These are phyloP conservation scores for Tranzscheliella williamsii DNA, from an alignment of 1,284 basidiomycete genomes.

Conservation along the genomic window DNA sequence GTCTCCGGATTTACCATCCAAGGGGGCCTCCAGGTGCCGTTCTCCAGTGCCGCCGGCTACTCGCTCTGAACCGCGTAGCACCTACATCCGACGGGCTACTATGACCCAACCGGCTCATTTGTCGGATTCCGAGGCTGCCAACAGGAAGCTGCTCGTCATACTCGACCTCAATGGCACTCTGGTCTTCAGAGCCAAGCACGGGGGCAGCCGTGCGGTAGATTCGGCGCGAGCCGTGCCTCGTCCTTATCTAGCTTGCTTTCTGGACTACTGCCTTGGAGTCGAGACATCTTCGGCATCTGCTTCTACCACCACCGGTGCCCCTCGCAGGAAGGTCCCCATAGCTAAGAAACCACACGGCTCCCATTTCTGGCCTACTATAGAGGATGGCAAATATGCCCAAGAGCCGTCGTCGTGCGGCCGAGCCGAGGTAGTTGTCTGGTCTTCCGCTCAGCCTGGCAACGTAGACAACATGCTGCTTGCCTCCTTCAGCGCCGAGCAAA, in stretches of 20 bases:
- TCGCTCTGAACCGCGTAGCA: conserved; percentile 10
- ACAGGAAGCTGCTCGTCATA: conserved; percentile 66
- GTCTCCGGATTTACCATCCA: too few species aligned
- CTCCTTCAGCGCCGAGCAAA: conserved; percentile 52
- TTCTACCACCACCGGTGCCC: background rate
- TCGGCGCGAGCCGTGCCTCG: conserved; percentile 48
- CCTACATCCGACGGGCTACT: conserved; percentile 12
- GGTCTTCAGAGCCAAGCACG: conserved; percentile 67
- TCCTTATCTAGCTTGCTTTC: conserved; percentile 73
- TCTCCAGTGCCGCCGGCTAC: conserved; percentile 7
- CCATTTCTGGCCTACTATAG: conserved; percentile 29
- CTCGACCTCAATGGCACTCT: conserved; percentile 83
- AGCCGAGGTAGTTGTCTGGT: conserved; percentile 85
- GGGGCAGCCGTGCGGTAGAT: conserved; percentile 12
- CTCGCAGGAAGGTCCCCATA: background rate
- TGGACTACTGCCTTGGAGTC: conserved; percentile 65
- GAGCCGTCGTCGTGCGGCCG: conserved; percentile 62
- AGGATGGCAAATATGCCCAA: background rate
- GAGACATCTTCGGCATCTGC: background rate
- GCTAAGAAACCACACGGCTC: conserved; percentile 29
- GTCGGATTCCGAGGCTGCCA: conserved; percentile 5
- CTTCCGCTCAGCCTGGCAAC: conserved; percentile 77
- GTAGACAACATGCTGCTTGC: conserved; percentile 67
- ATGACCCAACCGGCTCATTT: conserved; percentile 1
- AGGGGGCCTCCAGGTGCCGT: too few species aligned